Evolutionary conservation across 1,139 yeast genomes (phyloP).

Genomic region (Zhuliangozyma parablackwelliae): DNA sequence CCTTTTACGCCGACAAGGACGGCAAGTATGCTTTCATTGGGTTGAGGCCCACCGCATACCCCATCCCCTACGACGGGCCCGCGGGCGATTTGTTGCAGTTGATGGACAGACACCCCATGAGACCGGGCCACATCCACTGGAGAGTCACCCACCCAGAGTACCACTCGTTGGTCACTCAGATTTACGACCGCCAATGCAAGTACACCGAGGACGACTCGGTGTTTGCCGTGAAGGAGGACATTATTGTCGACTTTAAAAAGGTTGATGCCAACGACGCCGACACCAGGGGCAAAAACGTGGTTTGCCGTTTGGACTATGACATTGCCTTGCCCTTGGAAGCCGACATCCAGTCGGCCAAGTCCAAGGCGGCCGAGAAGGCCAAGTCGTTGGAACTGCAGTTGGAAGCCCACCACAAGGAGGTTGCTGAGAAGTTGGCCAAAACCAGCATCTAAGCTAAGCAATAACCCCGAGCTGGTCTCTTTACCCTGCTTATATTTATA

Average conservation of each 20-base stretch:
- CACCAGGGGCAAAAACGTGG: constrained; percentile 9
- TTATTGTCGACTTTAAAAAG: constrained; percentile 19
- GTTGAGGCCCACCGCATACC: constrained; percentile 14
- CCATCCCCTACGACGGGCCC: constrained; percentile 15
- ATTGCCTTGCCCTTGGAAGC: constrained; percentile 15
- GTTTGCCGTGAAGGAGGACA: constrained; percentile 28
- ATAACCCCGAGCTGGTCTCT: constrained; percentile 1
- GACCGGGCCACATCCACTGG: constrained; percentile 18
- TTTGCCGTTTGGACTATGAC: constrained; percentile 14
- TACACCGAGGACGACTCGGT: constrained; percentile 23
- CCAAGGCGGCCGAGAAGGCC: constrained; percentile 6
- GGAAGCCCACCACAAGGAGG: constrained; percentile 6
- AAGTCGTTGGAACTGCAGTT: constrained; percentile 4
- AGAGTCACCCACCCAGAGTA: constrained; percentile 20
- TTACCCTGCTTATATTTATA: too few species aligned
- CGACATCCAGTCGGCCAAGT: constrained; percentile 10
- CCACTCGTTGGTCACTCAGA: constrained; percentile 25
- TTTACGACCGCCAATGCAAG: constrained; percentile 19
- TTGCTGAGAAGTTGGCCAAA: constrained; percentile 5
- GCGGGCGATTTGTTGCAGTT: constrained; percentile 13
- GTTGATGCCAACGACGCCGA: constrained; percentile 6
- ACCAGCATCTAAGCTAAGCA: constrained; percentile 1
- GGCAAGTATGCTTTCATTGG: constrained; percentile 12
- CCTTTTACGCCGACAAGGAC: constrained; percentile 11
- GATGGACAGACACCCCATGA: constrained; percentile 16